Evolutionary conservation across 441 rosid species (phyloP).

Genomic region (Hura crepitans): DNA sequence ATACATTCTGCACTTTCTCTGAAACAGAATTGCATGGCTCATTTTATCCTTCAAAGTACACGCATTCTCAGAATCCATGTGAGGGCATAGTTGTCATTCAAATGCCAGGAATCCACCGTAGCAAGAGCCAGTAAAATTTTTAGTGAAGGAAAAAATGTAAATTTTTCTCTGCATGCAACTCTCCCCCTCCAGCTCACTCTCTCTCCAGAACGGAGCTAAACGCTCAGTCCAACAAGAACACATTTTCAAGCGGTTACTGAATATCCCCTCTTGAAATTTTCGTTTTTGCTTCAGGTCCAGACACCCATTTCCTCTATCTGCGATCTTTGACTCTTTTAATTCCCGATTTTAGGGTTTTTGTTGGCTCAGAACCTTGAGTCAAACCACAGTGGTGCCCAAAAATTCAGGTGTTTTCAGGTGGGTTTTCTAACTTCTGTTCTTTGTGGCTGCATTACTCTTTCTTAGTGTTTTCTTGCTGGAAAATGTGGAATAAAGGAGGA

Average conservation of each 20-base stretch:
- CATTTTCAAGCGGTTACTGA: neutral
- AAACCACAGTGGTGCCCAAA: neutral
- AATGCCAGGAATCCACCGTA: neutral
- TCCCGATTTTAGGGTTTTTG: slow-evolving; percentile 3
- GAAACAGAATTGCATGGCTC: neutral
- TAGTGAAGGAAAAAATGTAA: neutral
- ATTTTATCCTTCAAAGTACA: neutral
- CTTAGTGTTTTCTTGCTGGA: slow-evolving; percentile 12
- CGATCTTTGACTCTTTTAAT: neutral
- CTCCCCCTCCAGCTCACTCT: neutral
- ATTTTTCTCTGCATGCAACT: neutral
- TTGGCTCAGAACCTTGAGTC: slow-evolving; percentile 2
- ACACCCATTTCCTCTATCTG: slow-evolving; percentile 16
- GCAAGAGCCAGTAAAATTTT: neutral
- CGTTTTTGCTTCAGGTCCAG: neutral
- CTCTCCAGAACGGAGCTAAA: slow-evolving; percentile 2
- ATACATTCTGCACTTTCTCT: neutral
- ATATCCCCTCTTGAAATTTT: neutral
- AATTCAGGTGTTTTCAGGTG: slow-evolving; percentile 11
- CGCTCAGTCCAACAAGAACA: neutral
- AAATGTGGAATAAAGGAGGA: slow-evolving; percentile 9
- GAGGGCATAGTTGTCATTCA: neutral
- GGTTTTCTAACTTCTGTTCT: no score
- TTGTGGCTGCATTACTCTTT: slow-evolving; percentile 8
- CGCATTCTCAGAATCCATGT: neutral